phyloP scores from a whole-genome alignment of 176 grass and related monocot genomes.

The Ampelocalamus luodianensis region DNA sequence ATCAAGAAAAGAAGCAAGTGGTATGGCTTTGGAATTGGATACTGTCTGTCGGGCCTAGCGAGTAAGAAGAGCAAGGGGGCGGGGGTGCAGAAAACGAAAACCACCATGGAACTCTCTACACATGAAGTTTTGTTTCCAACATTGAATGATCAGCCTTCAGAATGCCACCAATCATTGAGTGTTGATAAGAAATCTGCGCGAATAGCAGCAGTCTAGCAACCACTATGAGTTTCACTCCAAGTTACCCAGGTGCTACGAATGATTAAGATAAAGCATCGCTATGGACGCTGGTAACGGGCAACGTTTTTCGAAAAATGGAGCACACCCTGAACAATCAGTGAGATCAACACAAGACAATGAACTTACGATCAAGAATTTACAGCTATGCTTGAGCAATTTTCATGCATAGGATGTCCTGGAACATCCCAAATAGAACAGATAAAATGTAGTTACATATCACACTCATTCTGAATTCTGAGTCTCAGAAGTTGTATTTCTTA shows the following conservation, averaged over 20 bases:
- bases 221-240: not conserved
- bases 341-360: not conserved
- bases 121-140: too few species aligned
- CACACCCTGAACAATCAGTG: not conserved
- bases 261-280: not conserved
- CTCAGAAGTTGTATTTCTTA: conserved; percentile 7
- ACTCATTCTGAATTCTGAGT: conserved; percentile 16
- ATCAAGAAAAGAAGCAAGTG: not conserved
- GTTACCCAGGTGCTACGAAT: not conserved
- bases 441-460: conserved; percentile 32
- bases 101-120: not conserved
- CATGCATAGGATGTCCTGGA: not conserved
- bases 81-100: not conserved
- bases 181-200: not conserved
- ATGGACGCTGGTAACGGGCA: not conserved
- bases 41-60: not conserved
- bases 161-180: not conserved
- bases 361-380: conserved; percentile 27
- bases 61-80: too few species aligned
- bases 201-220: not conserved
- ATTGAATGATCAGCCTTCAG: not conserved
- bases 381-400: conserved; percentile 4
- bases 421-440: not conserved
- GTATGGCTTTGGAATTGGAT: not conserved
- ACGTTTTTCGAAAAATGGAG: not conserved